These are phyloP conservation scores for Saccharomyces hybrid DNA, from an alignment of 1,139 yeast species.

Conservation along the genomic window DNA sequence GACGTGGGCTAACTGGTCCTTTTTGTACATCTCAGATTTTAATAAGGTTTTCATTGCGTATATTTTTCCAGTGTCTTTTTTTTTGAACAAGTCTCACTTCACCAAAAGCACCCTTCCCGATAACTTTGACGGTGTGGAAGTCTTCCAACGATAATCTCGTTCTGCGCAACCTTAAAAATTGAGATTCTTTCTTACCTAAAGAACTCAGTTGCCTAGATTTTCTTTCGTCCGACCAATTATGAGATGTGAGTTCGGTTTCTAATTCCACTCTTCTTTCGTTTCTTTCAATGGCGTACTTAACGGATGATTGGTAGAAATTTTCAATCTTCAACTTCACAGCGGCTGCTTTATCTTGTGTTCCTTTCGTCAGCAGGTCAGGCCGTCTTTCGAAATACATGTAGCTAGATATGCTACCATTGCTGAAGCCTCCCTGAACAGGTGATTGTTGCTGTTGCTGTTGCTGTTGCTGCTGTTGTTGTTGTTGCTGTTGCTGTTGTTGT, in stretches of 20 bases:
- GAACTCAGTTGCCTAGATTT: conserved; percentile 64
- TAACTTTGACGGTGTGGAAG: conserved; percentile 70
- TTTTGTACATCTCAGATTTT: conserved; percentile 75
- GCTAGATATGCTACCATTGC: conserved; percentile 21
- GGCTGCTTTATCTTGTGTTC: conserved; percentile 66
- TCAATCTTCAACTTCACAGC: conserved; percentile 65
- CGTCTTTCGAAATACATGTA: conserved; percentile 78
- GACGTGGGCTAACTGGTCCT: conserved; percentile 77
- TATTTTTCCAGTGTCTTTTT: conserved; percentile 69
- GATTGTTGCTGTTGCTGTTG: conserved; percentile 7
- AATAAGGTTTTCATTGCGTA: conserved; percentile 78
- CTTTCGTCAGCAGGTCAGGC: conserved; percentile 64
- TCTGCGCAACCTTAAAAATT: conserved; percentile 64
- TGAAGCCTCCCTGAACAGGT: background rate
- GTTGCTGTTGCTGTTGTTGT: conserved; percentile 7
- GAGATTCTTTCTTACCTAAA: conserved; percentile 70
- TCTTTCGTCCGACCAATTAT: conserved; percentile 66
- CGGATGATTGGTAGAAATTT: conserved; percentile 68
- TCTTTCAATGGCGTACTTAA: conserved; percentile 72
- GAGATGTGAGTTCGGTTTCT: conserved; percentile 58
- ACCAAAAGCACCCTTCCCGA: conserved; percentile 84
- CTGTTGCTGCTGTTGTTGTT: conserved; percentile 5
- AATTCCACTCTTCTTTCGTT: conserved; percentile 69
- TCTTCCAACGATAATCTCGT: conserved; percentile 69
- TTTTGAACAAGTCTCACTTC: conserved; percentile 80